Evolutionary conservation across 2,329 filamentous ascomycete genomes (phyloP), one percentile per base, ranked within the genome.

Genomic region (Pseudogymnoascus sp.): DNA sequence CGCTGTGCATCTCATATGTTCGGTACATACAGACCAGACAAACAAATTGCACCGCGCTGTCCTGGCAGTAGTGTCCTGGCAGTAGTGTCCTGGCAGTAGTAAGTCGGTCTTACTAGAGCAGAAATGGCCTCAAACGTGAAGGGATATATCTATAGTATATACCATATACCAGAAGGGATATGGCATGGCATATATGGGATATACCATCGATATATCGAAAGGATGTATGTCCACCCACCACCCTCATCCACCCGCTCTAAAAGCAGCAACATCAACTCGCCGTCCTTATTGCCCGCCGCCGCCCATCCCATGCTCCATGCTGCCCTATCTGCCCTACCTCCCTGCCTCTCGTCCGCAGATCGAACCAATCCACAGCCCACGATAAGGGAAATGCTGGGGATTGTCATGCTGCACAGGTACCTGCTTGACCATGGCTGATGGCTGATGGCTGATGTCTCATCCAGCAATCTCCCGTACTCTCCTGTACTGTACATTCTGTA

Each of bases 351-450:
- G 23, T 54, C 51, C n/a, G 1, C n/a, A 57, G 51, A 57, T 57
- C 29, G 51, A 31, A 5, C 51, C 51, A 57, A 57, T 57, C 26
- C 51, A 16, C 51, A 2, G n/a, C 29, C 26, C 4, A 34, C 51
- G 51, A 57, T 57, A 57, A 57, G 26, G n/a, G 5, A 57, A 34
- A 12, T 14, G n/a, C 51, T 18, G 29, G 51, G 51, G 51, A n/a
- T 57, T 57, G 29, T 31, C 51, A 34, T 34, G 51, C 10, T 34
- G 51, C n/a, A 54, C 51, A 57, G 29, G 51, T 57, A 57, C 51
- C 51, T 57, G 51, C 51, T 57, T 57, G n/a, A 57, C 51, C 6
- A 57, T 57, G 51, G 51, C 51, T 57, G 51, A 31, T 51, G 45
- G 45, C 12, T 26, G 45, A 29, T 51, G 23, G 3, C 14, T 29